Conservation (phyloP, 2,329 filamentous ascomycete genomes). For the Scortechinia acanthostroma region DNA sequence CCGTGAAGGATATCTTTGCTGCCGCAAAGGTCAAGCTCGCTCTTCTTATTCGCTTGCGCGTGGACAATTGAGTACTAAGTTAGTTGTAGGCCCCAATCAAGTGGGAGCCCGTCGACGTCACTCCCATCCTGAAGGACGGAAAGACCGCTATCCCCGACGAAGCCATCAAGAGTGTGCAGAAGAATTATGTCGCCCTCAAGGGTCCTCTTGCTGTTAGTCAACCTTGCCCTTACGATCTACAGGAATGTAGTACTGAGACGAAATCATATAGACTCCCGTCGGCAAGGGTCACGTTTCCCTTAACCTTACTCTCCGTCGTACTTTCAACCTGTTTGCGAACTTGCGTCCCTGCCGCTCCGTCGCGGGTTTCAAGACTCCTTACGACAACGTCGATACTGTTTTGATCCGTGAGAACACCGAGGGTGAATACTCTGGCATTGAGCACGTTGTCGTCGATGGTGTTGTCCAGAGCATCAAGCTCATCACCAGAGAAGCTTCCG, state of each 20-base stretch:
- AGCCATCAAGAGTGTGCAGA: constrained; percentile 86
- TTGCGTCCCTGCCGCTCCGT: constrained; percentile 95
- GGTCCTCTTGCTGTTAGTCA: constrained; percentile 81
- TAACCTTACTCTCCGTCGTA: constrained; percentile 95
- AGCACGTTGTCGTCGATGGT: constrained; percentile 95
- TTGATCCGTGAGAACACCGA: constrained; percentile 99
- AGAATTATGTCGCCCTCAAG: constrained; percentile 96
- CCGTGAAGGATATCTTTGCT: constrained; percentile 96
- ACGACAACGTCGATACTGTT: constrained; percentile 93
- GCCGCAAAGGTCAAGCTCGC: constrained; percentile 71
- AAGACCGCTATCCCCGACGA: constrained; percentile 90
- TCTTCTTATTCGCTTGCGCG: constrained; percentile 5
- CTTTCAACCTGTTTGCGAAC: constrained; percentile 99
- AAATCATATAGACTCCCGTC: constrained; percentile 66
- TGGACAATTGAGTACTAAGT: constrained; percentile 17
- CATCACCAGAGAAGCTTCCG: constrained; percentile 88
- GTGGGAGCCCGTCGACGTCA: constrained; percentile 97
- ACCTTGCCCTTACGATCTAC: constrained; percentile 1
- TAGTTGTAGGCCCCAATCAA: constrained; percentile 70
- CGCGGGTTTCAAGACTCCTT: constrained; percentile 95
- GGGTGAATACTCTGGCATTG: constrained; percentile 98
- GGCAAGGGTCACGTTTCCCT: constrained; percentile 99
- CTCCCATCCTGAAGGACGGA: constrained; percentile 85
- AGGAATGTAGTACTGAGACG: constrained; percentile 8
- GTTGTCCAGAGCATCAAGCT: constrained; percentile 99